Conservation (phyloP, 148 eudicot genomes). For the Chenopodium album region DNA sequence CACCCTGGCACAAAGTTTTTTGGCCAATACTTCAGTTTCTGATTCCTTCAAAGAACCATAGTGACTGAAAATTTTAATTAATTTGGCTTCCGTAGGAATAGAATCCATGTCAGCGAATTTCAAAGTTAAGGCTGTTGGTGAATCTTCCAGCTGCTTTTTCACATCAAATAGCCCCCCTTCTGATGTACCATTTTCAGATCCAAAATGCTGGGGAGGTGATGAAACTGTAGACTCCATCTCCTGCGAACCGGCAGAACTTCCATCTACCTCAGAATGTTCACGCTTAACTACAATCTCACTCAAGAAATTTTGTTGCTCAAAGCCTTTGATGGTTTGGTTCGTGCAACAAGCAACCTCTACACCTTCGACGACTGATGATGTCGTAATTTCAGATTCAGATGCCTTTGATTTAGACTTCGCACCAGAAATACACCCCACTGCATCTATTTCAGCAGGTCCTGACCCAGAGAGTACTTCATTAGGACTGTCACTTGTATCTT, state of each 20-base stretch:
- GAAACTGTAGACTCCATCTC: not conserved
- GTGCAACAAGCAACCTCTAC: conserved; percentile 43
- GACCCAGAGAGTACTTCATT: conserved; percentile 17
- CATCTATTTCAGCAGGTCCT: conserved; percentile 15
- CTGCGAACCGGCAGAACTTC: not conserved
- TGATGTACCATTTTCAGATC: conserved; percentile 27
- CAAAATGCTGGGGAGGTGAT: not conserved
- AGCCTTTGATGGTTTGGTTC: conserved; percentile 32
- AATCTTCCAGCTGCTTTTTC: conserved; percentile 33
- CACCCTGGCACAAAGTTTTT: conserved; percentile 62
- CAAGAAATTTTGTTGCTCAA: conserved; percentile 30
- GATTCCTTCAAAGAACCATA: conserved; percentile 59
- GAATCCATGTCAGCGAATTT: conserved; percentile 62
- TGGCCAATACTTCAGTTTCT: conserved; percentile 50
- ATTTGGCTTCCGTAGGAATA: conserved; percentile 50
- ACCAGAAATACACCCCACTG: conserved; percentile 17
- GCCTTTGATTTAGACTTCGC: conserved; percentile 23
- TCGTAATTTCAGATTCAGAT: conserved; percentile 15
- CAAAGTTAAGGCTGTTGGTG: conserved; percentile 56
- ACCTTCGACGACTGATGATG: conserved; percentile 29
- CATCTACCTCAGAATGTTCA: conserved; percentile 12
- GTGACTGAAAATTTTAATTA: conserved; percentile 55
- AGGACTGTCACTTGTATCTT: conserved; percentile 16
- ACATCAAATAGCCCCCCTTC: conserved; percentile 26
- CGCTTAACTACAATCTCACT: conserved; percentile 17